Conservation (phyloP, 495 filamentous ascomycete species). For the Darksidea phi region DNA sequence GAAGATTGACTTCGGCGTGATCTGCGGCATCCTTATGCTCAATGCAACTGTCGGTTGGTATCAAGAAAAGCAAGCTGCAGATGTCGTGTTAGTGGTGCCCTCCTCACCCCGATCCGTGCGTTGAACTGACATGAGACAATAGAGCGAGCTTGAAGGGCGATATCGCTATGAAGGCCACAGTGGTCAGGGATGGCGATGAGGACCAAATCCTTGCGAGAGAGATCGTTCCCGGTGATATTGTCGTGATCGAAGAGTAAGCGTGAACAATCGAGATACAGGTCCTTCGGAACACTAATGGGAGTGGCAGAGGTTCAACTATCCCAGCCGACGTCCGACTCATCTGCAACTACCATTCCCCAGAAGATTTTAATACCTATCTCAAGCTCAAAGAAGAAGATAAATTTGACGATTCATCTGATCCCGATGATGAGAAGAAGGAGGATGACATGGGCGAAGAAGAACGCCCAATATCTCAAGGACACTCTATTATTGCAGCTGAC, state of each 20-base stretch:
- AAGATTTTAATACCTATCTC: conserved; percentile 70
- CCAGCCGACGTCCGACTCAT: conserved; percentile 74
- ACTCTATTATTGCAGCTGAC: conserved; percentile 65
- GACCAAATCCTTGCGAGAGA: conserved; percentile 75
- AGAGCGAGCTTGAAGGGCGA: conserved; percentile 72
- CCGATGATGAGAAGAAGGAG: conserved; percentile 58
- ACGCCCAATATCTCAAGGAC: conserved; percentile 47
- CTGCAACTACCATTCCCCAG: conserved; percentile 69
- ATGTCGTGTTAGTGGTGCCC: conserved; percentile 56
- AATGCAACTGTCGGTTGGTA: conserved; percentile 86
- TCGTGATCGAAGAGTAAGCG: conserved; percentile 33
- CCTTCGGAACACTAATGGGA: conserved; percentile 3
- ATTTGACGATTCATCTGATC: conserved; percentile 56
- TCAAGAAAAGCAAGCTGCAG: conserved; percentile 82
- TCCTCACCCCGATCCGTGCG: background rate
- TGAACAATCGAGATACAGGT: no score
- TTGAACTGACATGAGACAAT: background rate
- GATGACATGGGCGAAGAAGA: conserved; percentile 47
- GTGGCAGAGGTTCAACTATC: conserved; percentile 75
- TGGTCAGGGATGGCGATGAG: conserved; percentile 70
- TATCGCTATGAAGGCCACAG: conserved; percentile 74
- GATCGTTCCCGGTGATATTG: conserved; percentile 78
- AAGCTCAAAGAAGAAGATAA: conserved; percentile 56
- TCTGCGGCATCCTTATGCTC: conserved; percentile 73
- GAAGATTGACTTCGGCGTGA: conserved; percentile 72